Percentiles rank a stretch among this genome's conserved stretches.
These are phyloP conservation scores for Camellia japonica DNA, from an alignment of 148 eudicot species.

Conservation along the genomic window DNA sequence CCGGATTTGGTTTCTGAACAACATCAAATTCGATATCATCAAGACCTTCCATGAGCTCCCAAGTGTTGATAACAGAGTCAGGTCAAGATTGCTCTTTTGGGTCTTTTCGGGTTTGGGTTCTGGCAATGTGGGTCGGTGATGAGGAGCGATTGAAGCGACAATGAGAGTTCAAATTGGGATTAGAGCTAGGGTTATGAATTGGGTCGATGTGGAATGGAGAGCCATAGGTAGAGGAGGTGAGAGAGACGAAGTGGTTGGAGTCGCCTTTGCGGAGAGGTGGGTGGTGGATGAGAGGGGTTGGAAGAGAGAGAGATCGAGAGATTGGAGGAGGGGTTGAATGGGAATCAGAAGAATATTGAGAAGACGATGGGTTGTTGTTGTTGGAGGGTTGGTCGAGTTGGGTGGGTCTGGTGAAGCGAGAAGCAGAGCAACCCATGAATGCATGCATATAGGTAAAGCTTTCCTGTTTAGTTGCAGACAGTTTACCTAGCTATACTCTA, in stretches of 20 bases:
- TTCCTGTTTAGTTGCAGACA: too few relatives aligned
- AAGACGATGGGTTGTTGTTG: slow-evolving; percentile 21
- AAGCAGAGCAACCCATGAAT: slow-evolving; percentile 73
- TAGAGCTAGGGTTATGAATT: slow-evolving; percentile 22
- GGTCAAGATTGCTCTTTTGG: slow-evolving; percentile 41
- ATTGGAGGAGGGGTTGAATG: slow-evolving; percentile 26
- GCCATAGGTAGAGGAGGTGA: slow-evolving; percentile 89
- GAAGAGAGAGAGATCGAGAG: slow-evolving; percentile 53
- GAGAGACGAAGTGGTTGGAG: slow-evolving; percentile 72
- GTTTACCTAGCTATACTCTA: slow-evolving; percentile 9
- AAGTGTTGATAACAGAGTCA: slow-evolving; percentile 85
- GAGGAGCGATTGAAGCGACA: slow-evolving; percentile 36
- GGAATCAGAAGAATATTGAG: slow-evolving; percentile 19
- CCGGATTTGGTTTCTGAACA: slow-evolving; percentile 14
- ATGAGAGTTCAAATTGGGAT: slow-evolving; percentile 16
- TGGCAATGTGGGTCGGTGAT: slow-evolving; percentile 22
- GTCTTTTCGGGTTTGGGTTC: not conserved
- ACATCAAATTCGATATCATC: slow-evolving; percentile 48
- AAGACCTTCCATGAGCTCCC: slow-evolving; percentile 98
- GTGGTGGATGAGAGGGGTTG: slow-evolving; percentile 69
- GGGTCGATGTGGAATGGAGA: slow-evolving; percentile 52
- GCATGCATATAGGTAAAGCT: slow-evolving; percentile 6
- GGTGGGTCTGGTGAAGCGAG: slow-evolving; percentile 35
- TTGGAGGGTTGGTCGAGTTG: slow-evolving; percentile 12
- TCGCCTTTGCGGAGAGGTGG: slow-evolving; percentile 78